These are phyloP conservation scores for Talaromyces thailandensis DNA, from an alignment of 495 filamentous ascomycete species.

Conservation along the genomic window DNA sequence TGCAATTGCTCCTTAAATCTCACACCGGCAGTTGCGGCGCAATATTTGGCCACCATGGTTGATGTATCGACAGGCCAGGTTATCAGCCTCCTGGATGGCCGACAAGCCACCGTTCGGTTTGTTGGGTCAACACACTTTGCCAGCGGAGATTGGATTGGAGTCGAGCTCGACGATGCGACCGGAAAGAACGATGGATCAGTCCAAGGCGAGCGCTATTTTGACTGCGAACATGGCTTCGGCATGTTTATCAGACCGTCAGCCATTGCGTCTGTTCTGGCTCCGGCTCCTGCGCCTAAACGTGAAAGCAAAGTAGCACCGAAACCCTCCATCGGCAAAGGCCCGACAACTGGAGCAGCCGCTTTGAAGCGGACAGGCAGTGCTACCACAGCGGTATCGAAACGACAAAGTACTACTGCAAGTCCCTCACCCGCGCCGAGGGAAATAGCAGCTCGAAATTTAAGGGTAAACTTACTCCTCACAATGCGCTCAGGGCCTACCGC, in stretches of 20 bases:
- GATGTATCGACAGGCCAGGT: slow-evolving; percentile 36
- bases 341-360: slow-evolving; percentile 19
- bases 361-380: slow-evolving; percentile 28
- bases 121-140: slow-evolving; percentile 73
- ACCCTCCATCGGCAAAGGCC: slow-evolving; percentile 16
- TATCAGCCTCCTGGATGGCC: slow-evolving; percentile 67
- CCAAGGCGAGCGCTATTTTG: slow-evolving; percentile 83
- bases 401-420: slow-evolving; percentile 59
- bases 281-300: slow-evolving; percentile 42
- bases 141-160: slow-evolving; percentile 76
- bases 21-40: neutral
- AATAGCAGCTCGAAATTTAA: slow-evolving; percentile 39
- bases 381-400: slow-evolving; percentile 36
- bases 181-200: slow-evolving; percentile 96
- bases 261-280: slow-evolving; percentile 47
- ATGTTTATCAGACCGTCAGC: slow-evolving; percentile 78
- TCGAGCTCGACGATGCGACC: slow-evolving; percentile 73
- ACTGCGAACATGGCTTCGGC: slow-evolving; percentile 68
- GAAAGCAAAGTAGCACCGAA: slow-evolving; percentile 25
- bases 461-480: slow-evolving; percentile 35
- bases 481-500: slow-evolving; percentile 7
- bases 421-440: slow-evolving; percentile 51
- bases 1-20: neutral
- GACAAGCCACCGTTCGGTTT: slow-evolving; percentile 68
- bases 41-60: neutral